phyloP scores from a whole-genome alignment of 805 yeast species.

The Pichia nakasei region DNA sequence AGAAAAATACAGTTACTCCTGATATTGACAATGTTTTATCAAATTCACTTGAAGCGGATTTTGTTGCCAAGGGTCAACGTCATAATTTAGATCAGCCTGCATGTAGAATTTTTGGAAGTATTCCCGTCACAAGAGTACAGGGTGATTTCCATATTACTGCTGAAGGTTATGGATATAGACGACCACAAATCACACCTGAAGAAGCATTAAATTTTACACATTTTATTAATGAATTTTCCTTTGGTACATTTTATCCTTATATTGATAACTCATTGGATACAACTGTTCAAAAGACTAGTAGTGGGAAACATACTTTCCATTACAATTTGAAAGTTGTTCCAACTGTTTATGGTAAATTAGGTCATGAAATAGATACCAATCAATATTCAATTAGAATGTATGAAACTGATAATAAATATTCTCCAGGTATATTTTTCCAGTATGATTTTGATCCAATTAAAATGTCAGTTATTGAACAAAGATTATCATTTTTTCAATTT shows the following conservation, averaged over 20 bases:
- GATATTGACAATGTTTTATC: slow-evolving; percentile 59
- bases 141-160: slow-evolving; percentile 85
- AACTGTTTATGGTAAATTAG: slow-evolving; percentile 62
- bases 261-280: slow-evolving; percentile 82
- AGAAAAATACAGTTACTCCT: slow-evolving; percentile 42
- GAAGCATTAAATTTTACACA: slow-evolving; percentile 72
- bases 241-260: slow-evolving; percentile 83
- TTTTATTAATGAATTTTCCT: slow-evolving; percentile 76
- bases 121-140: slow-evolving; percentile 76
- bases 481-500: slow-evolving; percentile 74
- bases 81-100: slow-evolving; percentile 54
- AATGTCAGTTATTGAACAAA: slow-evolving; percentile 55
- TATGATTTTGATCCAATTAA: slow-evolving; percentile 87
- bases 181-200: slow-evolving; percentile 34
- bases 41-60: slow-evolving; percentile 60
- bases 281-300: slow-evolving; percentile 49
- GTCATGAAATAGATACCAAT: slow-evolving; percentile 66
- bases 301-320: slow-evolving; percentile 42
- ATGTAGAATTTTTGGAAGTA: slow-evolving; percentile 77
- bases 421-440: slow-evolving; percentile 75
- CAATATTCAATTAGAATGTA: slow-evolving; percentile 68
- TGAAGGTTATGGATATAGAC: slow-evolving; percentile 49
- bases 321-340: slow-evolving; percentile 81
- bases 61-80: slow-evolving; percentile 35
- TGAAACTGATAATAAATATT: slow-evolving; percentile 20